phyloP scores from a whole-genome alignment of 495 filamentous ascomycete species.

The Thozetella sp. region DNA sequence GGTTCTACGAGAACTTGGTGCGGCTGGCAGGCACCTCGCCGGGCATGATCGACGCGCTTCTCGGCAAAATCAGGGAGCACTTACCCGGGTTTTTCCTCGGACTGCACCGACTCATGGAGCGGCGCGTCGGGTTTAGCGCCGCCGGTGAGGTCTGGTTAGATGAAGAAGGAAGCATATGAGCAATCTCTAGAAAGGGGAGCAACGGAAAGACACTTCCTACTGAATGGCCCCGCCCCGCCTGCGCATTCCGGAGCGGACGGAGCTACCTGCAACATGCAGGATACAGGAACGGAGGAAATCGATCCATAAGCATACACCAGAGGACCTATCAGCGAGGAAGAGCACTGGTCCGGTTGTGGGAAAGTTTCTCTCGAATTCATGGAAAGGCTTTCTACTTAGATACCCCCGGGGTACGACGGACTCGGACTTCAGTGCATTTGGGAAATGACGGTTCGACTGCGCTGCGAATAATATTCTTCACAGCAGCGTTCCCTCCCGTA shows the following conservation, averaged over 20 bases:
- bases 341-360: not conserved
- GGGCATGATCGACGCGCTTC: not conserved
- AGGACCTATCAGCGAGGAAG: not conserved
- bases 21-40: not conserved
- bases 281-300: too few species aligned
- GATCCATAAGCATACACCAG: not conserved
- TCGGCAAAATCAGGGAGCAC: not conserved
- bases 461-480: not conserved
- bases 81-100: not conserved
- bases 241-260: too few species aligned
- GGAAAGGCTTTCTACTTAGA: not conserved
- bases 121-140: too few species aligned
- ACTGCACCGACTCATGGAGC: not conserved
- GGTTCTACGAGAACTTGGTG: not conserved
- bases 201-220: too few species aligned
- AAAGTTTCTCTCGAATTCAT: not conserved
- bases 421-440: not conserved
- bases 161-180: too few species aligned
- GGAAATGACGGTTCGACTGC: not conserved
- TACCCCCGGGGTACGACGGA: not conserved
- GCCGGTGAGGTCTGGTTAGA: too few species aligned
- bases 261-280: too few species aligned
- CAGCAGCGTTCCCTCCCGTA: too few species aligned
- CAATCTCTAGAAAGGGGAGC: too few species aligned
- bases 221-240: too few species aligned